Conservation (phyloP, 78 protist species). For the Salpingoeca rosetta region DNA sequence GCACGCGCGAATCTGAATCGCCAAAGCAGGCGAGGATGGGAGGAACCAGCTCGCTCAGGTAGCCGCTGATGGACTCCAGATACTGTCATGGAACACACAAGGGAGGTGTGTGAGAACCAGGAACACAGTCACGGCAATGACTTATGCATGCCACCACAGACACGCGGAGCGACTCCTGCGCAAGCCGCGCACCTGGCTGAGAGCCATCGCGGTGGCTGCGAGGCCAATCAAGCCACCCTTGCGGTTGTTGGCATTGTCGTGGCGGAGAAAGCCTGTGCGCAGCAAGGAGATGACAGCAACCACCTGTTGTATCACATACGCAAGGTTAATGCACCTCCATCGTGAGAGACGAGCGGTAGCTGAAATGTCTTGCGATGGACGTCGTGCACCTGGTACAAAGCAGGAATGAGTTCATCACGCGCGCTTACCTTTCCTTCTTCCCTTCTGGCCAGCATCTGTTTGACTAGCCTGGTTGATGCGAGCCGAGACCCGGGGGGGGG, state of each 20-base stretch:
- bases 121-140: neutral
- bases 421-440: constrained; percentile 13
- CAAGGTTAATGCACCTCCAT: neutral
- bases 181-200: constrained; percentile 33
- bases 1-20: constrained; percentile 27
- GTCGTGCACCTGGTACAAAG: no score
- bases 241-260: constrained; percentile 36
- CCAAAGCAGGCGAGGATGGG: constrained; percentile 55
- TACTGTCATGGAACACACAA: neutral
- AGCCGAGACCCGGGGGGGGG: no score
- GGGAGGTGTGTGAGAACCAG: neutral
- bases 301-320: neutral
- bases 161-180: neutral
- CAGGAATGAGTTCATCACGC: no score
- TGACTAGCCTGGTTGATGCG: no score
- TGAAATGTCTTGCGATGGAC: neutral
- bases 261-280: constrained; percentile 5
- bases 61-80: neutral
- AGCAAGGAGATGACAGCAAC: neutral
- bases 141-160: neutral
- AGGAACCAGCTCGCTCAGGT: constrained; percentile 53
- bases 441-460: constrained; percentile 24
- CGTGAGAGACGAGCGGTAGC: neutral
- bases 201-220: constrained; percentile 83
- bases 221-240: constrained; percentile 89